Evolutionary conservation across 139 green algal species (phyloP), one percentile per base, ranked within the genome.

Genomic region (Mychonastes homosphaera): DNA sequence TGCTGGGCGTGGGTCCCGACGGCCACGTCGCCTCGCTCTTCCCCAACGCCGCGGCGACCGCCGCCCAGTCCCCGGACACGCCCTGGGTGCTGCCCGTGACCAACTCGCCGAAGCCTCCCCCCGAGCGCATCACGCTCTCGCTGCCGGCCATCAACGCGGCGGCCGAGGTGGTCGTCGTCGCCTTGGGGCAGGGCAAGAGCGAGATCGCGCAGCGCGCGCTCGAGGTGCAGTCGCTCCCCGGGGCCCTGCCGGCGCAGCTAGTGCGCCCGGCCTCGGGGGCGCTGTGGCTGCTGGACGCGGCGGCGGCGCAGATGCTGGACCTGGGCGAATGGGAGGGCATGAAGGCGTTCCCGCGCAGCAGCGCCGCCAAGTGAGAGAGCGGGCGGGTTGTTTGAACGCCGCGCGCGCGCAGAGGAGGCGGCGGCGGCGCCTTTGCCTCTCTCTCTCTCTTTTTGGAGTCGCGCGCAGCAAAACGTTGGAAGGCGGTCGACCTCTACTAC

Each of bases 1-100:
- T 97, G 34, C 83, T 98, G 36, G 92, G 62, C 26, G 79, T 98
- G 8, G 93, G 93, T 10, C 93, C 93, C 15, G 93, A 99, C 59
- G 93, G 91, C 55, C 93, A 99, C 60, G 75, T 97, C 6, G 90
- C 88, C 24, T 96, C 87, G 1, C 83, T 99, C n/a, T 99, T 99
- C 75, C 93, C 93, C 62, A 95, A 96, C 73, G 47, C 51, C 36
- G 21, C 60, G 26, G 54, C 79, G 56, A 75, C 64, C 0, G 71
- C 78, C 4, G 76, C 60, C 26, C 87, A 65, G 7, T 64, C 73
- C 19, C n/a, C n/a, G n/a, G n/a, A n/a, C n/a, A 69, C 55, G 23
- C 46, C 58, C 19, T 98, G 92, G 90, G 78, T 99, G 13, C 66
- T 94, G 53, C 80, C 84, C 3, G 79, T 99, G 2, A 67, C 44